Evolutionary conservation across 345 rosid genomes (phyloP).

Genomic region (Brassica rapa): DNA sequence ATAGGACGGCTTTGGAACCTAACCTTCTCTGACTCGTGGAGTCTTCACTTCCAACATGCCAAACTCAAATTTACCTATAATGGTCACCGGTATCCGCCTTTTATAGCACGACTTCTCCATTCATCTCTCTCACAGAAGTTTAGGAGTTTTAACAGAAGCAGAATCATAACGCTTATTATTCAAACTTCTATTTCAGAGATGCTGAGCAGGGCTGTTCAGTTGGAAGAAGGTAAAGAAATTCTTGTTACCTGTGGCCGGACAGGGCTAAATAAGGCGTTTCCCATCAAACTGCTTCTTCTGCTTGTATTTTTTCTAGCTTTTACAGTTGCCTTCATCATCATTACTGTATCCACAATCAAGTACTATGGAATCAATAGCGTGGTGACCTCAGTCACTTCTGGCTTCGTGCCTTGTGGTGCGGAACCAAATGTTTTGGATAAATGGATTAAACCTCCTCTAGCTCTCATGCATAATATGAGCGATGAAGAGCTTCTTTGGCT

Average conservation of each 20-base stretch:
- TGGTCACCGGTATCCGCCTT: slow-evolving; percentile 1
- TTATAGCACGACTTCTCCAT: slow-evolving; percentile 7
- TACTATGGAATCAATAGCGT: slow-evolving; percentile 56
- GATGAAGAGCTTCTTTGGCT: slow-evolving; percentile 83
- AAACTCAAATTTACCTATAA: not conserved
- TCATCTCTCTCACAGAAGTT: slow-evolving; percentile 1
- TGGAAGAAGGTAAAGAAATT: slow-evolving; percentile 73
- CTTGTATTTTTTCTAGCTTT: slow-evolving; percentile 55
- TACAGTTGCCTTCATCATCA: slow-evolving; percentile 52
- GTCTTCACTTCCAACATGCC: not conserved
- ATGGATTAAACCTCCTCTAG: slow-evolving; percentile 61
- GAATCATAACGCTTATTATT: not conserved
- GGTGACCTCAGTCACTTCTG: slow-evolving; percentile 48
- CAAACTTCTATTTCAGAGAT: slow-evolving; percentile 34
- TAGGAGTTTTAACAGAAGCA: slow-evolving; percentile 2
- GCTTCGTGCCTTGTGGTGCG: slow-evolving; percentile 52
- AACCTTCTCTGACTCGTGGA: slow-evolving; percentile 12
- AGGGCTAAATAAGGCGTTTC: slow-evolving; percentile 53
- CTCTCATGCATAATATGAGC: slow-evolving; percentile 70
- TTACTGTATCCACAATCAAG: slow-evolving; percentile 64
- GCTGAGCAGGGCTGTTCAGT: slow-evolving; percentile 50
- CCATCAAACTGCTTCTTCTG: slow-evolving; percentile 51
- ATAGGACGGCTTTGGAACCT: slow-evolving; percentile 29
- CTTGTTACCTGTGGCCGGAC: slow-evolving; percentile 30
- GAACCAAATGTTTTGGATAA: slow-evolving; percentile 45